Conservation (phyloP, 306 rosid species). For the Medicago ruthenica region DNA sequence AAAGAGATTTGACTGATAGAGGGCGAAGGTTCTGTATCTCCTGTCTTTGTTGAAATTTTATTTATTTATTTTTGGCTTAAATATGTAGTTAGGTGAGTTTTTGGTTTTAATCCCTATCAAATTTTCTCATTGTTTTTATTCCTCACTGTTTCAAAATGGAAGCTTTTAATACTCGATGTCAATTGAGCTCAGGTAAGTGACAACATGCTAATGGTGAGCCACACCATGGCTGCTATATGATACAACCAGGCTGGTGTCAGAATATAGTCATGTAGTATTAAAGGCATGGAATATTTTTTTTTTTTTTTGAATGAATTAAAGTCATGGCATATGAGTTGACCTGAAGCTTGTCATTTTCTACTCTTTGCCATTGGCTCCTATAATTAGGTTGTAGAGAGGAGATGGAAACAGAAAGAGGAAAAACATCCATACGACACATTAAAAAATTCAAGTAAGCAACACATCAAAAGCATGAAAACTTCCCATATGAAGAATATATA, state of each 20-base stretch:
- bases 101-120: background rate
- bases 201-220: background rate
- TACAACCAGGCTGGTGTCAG: background rate
- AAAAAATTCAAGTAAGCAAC: slow-evolving; percentile 11
- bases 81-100: background rate
- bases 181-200: background rate
- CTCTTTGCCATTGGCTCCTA: background rate
- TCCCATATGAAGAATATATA: background rate
- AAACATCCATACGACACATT: background rate
- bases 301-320: background rate
- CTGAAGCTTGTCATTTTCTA: slow-evolving; percentile 15
- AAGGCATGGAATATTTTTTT: background rate
- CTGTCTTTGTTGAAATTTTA: slow-evolving; percentile 16
- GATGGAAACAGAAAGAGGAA: slow-evolving; percentile 1
- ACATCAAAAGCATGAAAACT: background rate
- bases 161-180: background rate
- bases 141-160: slow-evolving; percentile 11
- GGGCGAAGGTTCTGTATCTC: slow-evolving; percentile 69
- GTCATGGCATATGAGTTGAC: background rate
- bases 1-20: slow-evolving; percentile 85
- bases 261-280: background rate
- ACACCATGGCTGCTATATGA: background rate
- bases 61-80: slow-evolving; percentile 13
- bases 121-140: background rate
- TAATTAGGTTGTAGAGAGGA: background rate